phyloP scores from a whole-genome alignment of 371 early-diverging fungal genomes.

The Umbelopsis sp. region DNA sequence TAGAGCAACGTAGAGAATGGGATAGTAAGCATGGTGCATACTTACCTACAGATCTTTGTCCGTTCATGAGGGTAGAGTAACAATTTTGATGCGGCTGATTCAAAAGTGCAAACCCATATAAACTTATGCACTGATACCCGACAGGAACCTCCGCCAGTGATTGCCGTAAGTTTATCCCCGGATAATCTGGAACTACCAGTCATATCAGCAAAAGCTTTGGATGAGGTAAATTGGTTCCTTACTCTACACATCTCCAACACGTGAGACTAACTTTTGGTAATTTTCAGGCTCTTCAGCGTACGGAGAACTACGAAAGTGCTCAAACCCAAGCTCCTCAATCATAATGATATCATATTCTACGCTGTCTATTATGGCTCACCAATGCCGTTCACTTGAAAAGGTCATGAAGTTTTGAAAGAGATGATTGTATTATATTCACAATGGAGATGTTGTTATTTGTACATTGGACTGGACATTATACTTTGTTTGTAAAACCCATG shows the following conservation, averaged over 20 bases:
- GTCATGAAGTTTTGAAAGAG: background rate
- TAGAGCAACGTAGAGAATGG: constrained; percentile 45
- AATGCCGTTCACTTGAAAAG: background rate
- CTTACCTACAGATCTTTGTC: constrained; percentile 48
- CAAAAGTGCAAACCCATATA: background rate
- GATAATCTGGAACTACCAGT: constrained; percentile 31
- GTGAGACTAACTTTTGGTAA: background rate
- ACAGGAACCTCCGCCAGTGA: constrained; percentile 33
- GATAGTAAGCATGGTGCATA: constrained; percentile 47
- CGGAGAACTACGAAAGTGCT: constrained; percentile 21
- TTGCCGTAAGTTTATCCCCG: constrained; percentile 29
- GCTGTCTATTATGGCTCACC: background rate
- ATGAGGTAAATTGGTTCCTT: constrained; percentile 34
- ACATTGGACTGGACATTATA: background rate
- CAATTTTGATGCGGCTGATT: background rate
- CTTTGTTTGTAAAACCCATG: background rate
- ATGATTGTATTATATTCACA: constrained; percentile 9
- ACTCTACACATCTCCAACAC: background rate
- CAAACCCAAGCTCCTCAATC: constrained; percentile 24
- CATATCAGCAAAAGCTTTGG: constrained; percentile 33
- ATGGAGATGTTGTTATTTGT: background rate
- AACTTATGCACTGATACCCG: background rate
- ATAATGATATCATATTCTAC: background rate
- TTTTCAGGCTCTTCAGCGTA: background rate
- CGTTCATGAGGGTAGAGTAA: constrained; percentile 44